Conservation (phyloP, 768 basidiomycete species). For the Cystobasidium onofrii region DNA sequence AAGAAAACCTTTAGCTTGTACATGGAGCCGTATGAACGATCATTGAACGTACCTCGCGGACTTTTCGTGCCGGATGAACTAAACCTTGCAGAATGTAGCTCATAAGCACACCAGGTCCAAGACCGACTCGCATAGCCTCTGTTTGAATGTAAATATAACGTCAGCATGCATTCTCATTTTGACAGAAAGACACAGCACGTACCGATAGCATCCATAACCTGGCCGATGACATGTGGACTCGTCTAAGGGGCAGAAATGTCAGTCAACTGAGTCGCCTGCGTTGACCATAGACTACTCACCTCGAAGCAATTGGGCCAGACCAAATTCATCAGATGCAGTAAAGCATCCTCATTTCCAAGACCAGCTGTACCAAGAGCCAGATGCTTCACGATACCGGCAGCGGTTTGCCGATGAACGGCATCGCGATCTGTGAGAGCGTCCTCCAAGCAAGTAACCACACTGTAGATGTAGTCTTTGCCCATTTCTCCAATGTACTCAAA, state of each 20-base stretch:
- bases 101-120: slow-evolving; percentile 85
- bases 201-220: slow-evolving; percentile 96
- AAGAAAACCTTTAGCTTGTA: not conserved
- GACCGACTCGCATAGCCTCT: slow-evolving; percentile 78
- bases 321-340: slow-evolving; percentile 94
- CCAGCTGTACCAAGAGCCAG: slow-evolving; percentile 93
- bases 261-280: not conserved
- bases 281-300: slow-evolving; percentile 38
- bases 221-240: slow-evolving; percentile 93
- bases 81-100: slow-evolving; percentile 89
- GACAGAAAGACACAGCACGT: not conserved
- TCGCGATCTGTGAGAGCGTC: slow-evolving; percentile 97
- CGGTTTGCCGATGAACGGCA: slow-evolving; percentile 95
- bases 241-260: slow-evolving; percentile 48
- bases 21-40: not conserved
- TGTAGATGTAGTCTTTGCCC: slow-evolving; percentile 89
- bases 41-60: slow-evolving; percentile 65
- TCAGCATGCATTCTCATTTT: not conserved
- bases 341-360: slow-evolving; percentile 93
- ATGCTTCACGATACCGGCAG: slow-evolving; percentile 96
- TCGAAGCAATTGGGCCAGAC: slow-evolving; percentile 99
- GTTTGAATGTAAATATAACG: not conserved
- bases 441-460: slow-evolving; percentile 94
- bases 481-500: slow-evolving; percentile 99
- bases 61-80: slow-evolving; percentile 94